Base-by-base conservation (phyloP, 2,329 filamentous ascomycete genomes). In the Verticillium nubilum region DNA sequence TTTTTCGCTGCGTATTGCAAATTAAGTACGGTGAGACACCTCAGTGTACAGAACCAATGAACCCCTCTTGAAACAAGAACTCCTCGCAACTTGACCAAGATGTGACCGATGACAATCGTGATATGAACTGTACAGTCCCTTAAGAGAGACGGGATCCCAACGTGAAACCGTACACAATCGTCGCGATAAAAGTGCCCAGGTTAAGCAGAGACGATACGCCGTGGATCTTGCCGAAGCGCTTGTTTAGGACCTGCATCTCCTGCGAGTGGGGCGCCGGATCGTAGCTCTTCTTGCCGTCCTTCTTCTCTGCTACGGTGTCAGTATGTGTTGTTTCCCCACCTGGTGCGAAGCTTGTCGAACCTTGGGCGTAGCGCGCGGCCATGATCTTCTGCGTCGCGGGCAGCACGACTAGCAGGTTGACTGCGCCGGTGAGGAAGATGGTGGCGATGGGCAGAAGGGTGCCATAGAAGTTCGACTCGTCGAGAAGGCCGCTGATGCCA, bases 221-320 rank as follows among this genome's bases (percentile, higher is more conserved):
- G 73, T 99, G 95, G 60, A 97, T 74, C 62, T 83, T 84, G 17
- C 84, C 86, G 73, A 98, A 98, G 63, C 80, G 81, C 76, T 86
- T 90, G 79, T 94, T 96, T 67, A 96, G 74, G 9, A 80, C 80
- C 66, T 85, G 74, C 93, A 98, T 97, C 77, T 94, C 91, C 66
- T 87, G 81, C 5, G 90, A 95, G 68, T 96, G 91, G 42, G 92
- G 90, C 1, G 87, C 83, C 57, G 84, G 78, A 64, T 96, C 92
- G 68, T 89, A 90, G 73, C 87, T 91, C 71, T 89, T 90, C 82
- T 96, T 97, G 58, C 92, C 92, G 71, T 97, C 94, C 67, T 88
- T 86, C 62, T 89, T 92, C 80, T 94, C 93, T 87, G 62, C 7
- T 23, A 7, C 52, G 58, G 10, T 53, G 52, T 53, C 52, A 27